phyloP scores from a whole-genome alignment of 768 basidiomycete genomes.

The Termitomyces sp. region DNA sequence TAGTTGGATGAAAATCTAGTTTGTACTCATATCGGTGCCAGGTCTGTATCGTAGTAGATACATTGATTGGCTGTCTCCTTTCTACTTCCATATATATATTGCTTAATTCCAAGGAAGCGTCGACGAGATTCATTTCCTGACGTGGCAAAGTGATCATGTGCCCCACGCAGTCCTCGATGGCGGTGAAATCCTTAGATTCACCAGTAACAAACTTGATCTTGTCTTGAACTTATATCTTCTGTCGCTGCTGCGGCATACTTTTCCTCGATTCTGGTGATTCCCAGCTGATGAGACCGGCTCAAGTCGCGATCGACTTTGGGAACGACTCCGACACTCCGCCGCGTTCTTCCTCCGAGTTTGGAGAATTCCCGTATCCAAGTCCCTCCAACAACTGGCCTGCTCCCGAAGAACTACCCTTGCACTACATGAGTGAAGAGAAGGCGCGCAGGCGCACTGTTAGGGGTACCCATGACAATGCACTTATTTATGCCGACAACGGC shows the following conservation, averaged over 20 bases:
- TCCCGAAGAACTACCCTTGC: slow-evolving; percentile 41
- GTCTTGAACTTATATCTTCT: background rate
- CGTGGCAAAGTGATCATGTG: slow-evolving; percentile 30
- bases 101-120: slow-evolving; percentile 10
- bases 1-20: slow-evolving; percentile 7
- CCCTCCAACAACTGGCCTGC: slow-evolving; percentile 32
- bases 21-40: slow-evolving; percentile 8
- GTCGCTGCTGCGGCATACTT: slow-evolving; percentile 6
- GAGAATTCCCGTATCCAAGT: slow-evolving; percentile 53
- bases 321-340: slow-evolving; percentile 42
- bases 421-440: slow-evolving; percentile 62
- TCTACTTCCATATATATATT: slow-evolving; percentile 10
- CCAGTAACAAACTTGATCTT: background rate
- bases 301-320: slow-evolving; percentile 69
- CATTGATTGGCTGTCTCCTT: slow-evolving; percentile 4
- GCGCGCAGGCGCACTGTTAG: slow-evolving; percentile 44
- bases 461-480: slow-evolving; percentile 16
- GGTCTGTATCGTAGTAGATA: slow-evolving; percentile 4
- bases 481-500: slow-evolving; percentile 17
- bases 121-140: slow-evolving; percentile 17
- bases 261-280: background rate
- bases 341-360: slow-evolving; percentile 62
- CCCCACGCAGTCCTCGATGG: slow-evolving; percentile 1
- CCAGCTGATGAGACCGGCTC: slow-evolving; percentile 55
- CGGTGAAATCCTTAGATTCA: background rate